Base-by-base conservation (phyloP, 306 rosid species). In the Leucaena leucocephala region DNA sequence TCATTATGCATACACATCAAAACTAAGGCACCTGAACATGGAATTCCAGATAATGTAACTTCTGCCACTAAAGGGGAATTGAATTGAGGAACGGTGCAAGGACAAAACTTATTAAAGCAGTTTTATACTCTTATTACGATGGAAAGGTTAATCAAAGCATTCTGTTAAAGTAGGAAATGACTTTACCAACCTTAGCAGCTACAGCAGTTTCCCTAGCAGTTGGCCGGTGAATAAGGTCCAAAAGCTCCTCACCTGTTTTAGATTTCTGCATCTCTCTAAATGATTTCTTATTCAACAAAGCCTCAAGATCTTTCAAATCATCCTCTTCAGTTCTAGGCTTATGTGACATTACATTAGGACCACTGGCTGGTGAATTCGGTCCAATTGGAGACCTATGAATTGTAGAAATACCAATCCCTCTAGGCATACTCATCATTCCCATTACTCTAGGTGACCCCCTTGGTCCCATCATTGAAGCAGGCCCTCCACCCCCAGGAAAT, bases 221-320 rank as follows among this genome's bases (percentile, higher is more conserved):
- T 14, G 99, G 99, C 74, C 94, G 89, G 83, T 93, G 98, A 82
- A 96, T 90, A 72, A 96, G 92, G 90, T 96, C 93, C 92, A 91
- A 82, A 74, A 96, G 93, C 94, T 93, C 99, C 90, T 96, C 96
- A 2, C 98, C 96, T 11, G 96, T 90, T 85, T 90, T 96, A 54
- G 96, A 91, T 86, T 93, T 87, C 81, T 96, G 96, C 90, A 84
- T 8, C 87, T 96, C 98, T 86, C 74, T 83, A 68, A 81, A 93
- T 11, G 97, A 89, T 85, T 96, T 96, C 94, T 96, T 93, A 79
- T 82, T 96, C 88, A 93, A 62, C 89, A 96, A 80, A 10, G 94
- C 99, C 86, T 91, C 97, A 38, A 93, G 88, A 79, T 93, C 97
- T 87, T 93, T 95, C 91, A 90, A 44, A 36, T 93, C 99, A 61